Evolutionary conservation across 768 basidiomycete genomes (phyloP).

Genomic region (Mycena venus): DNA sequence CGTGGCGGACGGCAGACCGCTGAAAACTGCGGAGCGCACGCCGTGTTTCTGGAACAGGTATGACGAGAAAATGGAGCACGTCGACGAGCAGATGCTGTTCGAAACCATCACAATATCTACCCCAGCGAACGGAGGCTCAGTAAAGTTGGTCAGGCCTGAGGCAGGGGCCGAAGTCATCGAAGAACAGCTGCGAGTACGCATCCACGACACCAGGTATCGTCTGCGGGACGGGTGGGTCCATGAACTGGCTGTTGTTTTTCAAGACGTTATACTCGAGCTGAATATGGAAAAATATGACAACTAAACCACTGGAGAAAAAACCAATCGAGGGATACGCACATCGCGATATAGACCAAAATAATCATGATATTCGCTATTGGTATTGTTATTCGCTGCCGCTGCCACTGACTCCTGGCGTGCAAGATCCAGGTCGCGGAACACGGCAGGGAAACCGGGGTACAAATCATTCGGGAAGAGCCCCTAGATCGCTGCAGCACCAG

Average conservation of each 20-base stretch:
- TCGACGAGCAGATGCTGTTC: constrained; percentile 29
- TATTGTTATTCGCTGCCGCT: constrained; percentile 1
- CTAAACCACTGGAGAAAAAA: too few relatives aligned
- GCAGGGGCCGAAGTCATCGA: constrained; percentile 33
- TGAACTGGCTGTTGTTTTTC: constrained; percentile 23
- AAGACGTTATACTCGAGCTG: constrained; percentile 27
- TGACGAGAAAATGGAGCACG: constrained; percentile 28
- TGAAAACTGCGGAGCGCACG: constrained; percentile 27
- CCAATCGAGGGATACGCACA: too few relatives aligned
- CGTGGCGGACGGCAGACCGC: constrained; percentile 23
- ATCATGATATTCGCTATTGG: constrained; percentile 24
- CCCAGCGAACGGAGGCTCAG: constrained; percentile 13
- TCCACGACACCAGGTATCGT: constrained; percentile 27
- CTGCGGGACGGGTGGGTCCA: constrained; percentile 30
- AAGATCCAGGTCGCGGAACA: neutral
- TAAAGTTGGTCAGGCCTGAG: constrained; percentile 23
- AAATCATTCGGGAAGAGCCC: constrained; percentile 18
- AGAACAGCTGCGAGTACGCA: constrained; percentile 30
- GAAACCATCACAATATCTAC: constrained; percentile 26
- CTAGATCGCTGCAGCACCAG: constrained; percentile 18
- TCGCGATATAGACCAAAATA: constrained; percentile 26
- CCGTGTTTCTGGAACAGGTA: constrained; percentile 26
- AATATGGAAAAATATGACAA: too few relatives aligned
- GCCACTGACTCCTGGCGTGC: constrained; percentile 13
- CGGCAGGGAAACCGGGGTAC: constrained; percentile 25